phyloP scores from a whole-genome alignment of 2,329 filamentous ascomycete genomes.

The Metarhizium humberi region DNA sequence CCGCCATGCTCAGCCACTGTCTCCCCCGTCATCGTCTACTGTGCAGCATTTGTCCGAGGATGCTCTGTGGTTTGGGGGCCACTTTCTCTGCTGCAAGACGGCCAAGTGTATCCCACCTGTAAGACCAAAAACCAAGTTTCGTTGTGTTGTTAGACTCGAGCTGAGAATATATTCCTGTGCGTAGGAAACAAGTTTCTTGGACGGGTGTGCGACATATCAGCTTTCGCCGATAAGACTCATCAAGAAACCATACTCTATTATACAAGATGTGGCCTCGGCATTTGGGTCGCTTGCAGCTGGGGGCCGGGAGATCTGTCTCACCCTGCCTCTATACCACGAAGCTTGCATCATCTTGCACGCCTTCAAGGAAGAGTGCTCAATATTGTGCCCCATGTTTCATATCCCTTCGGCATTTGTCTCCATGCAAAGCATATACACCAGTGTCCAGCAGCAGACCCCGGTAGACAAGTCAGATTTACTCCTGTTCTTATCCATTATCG shows the following conservation, averaged over 20 bases:
- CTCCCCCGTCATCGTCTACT: not conserved
- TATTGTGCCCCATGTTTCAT: not conserved
- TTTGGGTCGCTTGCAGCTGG: not conserved
- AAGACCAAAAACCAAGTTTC: not conserved
- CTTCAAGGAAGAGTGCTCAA: constrained; percentile 1
- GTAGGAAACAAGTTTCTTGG: not conserved
- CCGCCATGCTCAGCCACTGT: not conserved
- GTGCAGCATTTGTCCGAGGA: not conserved
- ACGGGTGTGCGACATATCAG: constrained; percentile 1
- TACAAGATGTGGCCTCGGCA: constrained; percentile 2
- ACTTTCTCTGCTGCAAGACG: not conserved
- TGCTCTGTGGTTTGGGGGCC: not conserved
- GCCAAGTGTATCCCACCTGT: not conserved
- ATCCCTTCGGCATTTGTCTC: not conserved
- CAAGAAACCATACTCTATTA: constrained; percentile 1
- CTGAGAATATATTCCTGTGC: not conserved
- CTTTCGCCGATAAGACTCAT: constrained; percentile 6
- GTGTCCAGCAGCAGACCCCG: not conserved
- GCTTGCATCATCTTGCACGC: constrained; percentile 1
- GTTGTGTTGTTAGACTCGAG: not conserved
- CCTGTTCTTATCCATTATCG: constrained; percentile 2
- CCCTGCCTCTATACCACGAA: constrained; percentile 3
- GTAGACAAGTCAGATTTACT: not conserved
- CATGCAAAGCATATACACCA: constrained; percentile 4
- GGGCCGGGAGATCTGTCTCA: constrained; percentile 1